Base-by-base conservation (phyloP, 306 rosid species). In the Malus asiatica region DNA sequence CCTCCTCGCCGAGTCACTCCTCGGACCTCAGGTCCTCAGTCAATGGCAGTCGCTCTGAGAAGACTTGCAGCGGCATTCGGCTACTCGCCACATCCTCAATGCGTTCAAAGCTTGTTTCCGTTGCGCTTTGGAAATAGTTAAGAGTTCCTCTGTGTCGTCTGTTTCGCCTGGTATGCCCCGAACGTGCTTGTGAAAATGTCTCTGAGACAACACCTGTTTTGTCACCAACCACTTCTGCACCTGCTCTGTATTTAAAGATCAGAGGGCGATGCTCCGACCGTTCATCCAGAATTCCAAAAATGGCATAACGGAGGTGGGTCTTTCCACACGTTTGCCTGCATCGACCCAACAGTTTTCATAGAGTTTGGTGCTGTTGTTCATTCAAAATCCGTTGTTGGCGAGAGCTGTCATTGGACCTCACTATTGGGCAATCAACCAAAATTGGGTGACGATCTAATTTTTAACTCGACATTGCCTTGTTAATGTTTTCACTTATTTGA, bases 291-390 rank as follows among this genome's bases (percentile, higher is more conserved):
- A 60, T 93, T 90, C 82, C 84, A 68, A 8, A 86, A 74, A 51
- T 92, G 98, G 97, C 74, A 72, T n/a, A 86, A 92, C 67, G 98
- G 98, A 16, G 97, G 96, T 70, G 98, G 96, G 42, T 76, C 66
- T 78, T 87, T 87, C 78, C 98, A 90, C 78, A 81, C 85, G 65
- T 84, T 90, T 23, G 89, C 95, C 79, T 75, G 40, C 66, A 81
- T 94, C 73, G 95, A 89, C 80, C 83, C 94, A 35, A 78, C 98
- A 6, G 92, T 87, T 11, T 72, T 81, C 30, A 71, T 94, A n/a
- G 97, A 94, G 77, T 70, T 82, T 64, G 96, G 98, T 10, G 92
- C 96, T 38, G 19, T 89, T 5, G 91, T 95, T 84, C 97, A 92
- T 87, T 76, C 96, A 1, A 76, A 85, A 16, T 84, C 93, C 48